Conservation (phyloP, 441 rosid species). For the Populus hybrid region DNA sequence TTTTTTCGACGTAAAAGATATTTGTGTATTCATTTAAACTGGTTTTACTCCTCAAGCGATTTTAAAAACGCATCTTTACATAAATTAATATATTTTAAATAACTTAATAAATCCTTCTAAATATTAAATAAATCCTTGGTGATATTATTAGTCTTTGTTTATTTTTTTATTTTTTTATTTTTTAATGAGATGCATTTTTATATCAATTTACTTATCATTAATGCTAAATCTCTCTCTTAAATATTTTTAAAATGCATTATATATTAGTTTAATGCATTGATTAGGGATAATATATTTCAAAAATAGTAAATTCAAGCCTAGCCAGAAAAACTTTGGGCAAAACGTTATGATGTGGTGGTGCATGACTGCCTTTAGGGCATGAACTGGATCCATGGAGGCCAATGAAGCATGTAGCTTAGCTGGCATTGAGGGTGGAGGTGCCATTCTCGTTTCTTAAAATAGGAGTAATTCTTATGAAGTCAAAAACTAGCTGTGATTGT, state of each 20-base stretch:
- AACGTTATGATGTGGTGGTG: background rate
- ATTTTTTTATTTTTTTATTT: too few relatives aligned
- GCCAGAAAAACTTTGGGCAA: background rate
- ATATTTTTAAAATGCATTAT: background rate
- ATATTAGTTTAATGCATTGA: background rate
- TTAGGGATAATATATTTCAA: too few relatives aligned
- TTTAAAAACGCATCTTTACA: background rate
- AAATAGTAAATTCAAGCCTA: background rate
- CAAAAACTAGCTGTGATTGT: background rate
- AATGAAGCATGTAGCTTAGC: slow-evolving; percentile 8
- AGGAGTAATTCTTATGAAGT: background rate
- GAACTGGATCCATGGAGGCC: background rate
- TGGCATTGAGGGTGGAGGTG: slow-evolving; percentile 9
- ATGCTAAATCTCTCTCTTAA: background rate
- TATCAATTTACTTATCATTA: background rate
- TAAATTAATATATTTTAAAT: too few relatives aligned
- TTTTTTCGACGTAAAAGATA: background rate
- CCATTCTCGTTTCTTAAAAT: background rate
- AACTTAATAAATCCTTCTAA: too few relatives aligned
- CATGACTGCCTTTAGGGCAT: background rate
- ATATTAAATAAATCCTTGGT: too few relatives aligned
- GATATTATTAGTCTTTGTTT: too few relatives aligned
- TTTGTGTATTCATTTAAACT: background rate
- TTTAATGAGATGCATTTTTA: background rate
- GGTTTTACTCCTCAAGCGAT: too few relatives aligned